phyloP scores from a whole-genome alignment of 2,329 filamentous ascomycete genomes.

The Exophiala sp. region DNA sequence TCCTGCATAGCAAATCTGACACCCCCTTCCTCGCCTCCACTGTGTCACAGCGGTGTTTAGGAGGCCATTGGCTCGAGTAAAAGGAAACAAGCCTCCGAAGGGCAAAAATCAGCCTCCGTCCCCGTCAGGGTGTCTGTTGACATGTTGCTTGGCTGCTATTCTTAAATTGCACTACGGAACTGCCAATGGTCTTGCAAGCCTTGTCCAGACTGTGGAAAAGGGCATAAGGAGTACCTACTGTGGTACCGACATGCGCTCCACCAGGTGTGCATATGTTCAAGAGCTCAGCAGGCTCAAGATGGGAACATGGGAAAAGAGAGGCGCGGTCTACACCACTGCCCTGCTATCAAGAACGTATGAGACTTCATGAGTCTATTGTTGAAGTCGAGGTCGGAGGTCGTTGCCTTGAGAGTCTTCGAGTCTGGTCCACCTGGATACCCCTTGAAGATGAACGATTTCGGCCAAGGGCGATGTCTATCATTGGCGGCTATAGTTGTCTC shows the following conservation, averaged over 20 bases:
- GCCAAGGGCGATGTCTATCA: constrained; percentile 4
- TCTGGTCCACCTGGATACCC: background rate
- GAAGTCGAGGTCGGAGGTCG: no score
- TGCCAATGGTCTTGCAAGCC: background rate
- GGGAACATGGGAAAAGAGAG: no score
- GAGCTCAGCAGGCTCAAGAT: no score
- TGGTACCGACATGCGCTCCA: background rate
- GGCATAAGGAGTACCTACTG: background rate
- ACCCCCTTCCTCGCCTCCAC: constrained; percentile 3
- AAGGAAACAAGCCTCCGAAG: background rate
- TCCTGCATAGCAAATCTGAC: constrained; percentile 2
- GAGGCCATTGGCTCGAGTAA: background rate
- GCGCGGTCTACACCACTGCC: no score
- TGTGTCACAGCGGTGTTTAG: background rate
- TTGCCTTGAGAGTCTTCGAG: background rate
- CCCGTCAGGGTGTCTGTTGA: background rate
- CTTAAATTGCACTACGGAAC: constrained; percentile 9
- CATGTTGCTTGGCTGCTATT: constrained; percentile 12
- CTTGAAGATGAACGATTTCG: background rate
- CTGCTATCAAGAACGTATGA: no score
- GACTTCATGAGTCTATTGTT: no score
- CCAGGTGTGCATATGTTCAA: no score
- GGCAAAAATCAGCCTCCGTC: background rate
- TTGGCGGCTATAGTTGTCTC: constrained; percentile 4
- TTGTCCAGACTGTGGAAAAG: background rate